Evolutionary conservation across 202 grass and related monocot genomes (phyloP).

Genomic region (Musa balbisiana): DNA sequence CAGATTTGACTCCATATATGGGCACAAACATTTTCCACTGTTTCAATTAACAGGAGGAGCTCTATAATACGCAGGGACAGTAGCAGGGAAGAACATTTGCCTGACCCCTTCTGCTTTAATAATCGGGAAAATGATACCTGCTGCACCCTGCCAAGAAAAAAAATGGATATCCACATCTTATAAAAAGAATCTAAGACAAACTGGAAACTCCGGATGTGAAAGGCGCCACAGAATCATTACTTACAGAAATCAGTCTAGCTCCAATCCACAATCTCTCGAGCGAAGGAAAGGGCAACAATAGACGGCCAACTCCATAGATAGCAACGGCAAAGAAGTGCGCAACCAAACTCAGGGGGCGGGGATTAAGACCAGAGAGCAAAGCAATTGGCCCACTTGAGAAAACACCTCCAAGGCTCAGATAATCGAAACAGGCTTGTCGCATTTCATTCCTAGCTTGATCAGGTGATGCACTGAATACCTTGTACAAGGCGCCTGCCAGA

Average conservation of each 20-base stretch:
- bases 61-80: constrained; percentile 73
- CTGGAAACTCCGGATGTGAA: neutral
- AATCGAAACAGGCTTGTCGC: constrained; percentile 96
- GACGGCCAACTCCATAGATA: constrained; percentile 79
- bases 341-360: constrained; percentile 76
- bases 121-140: constrained; percentile 88
- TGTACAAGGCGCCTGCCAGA: constrained; percentile 84
- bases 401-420: constrained; percentile 86
- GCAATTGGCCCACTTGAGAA: constrained; percentile 71
- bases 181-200: neutral
- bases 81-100: constrained; percentile 98
- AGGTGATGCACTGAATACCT: constrained; percentile 81
- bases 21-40: neutral
- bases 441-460: constrained; percentile 86
- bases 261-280: constrained; percentile 74
- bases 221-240: neutral
- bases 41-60: constrained; percentile 32
- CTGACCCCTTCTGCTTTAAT: constrained; percentile 93
- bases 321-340: constrained; percentile 94
- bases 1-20: neutral
- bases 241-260: constrained; percentile 72
- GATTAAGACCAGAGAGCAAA: constrained; percentile 86
- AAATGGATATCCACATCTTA: neutral
- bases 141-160: constrained; percentile 46
- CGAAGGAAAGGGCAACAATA: constrained; percentile 79